Percentiles rank a stretch among this genome's conserved stretches.
Conservation (phyloP, 345 rosid genomes). For the Camelina laxa region DNA sequence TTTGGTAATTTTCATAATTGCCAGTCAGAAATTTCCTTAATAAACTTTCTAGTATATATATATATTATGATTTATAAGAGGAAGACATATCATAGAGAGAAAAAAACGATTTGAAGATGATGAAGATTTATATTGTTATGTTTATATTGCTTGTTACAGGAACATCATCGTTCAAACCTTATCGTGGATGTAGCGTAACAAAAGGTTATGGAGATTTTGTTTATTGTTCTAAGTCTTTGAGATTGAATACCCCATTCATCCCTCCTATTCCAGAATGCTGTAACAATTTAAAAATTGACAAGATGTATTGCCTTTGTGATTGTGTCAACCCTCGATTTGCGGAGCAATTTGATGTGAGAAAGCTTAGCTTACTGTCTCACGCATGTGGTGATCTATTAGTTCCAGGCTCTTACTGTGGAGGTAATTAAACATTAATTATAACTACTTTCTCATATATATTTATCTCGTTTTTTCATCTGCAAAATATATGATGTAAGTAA, state of each 20-base stretch:
- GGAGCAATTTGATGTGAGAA: neutral
- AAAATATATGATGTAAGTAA: no score
- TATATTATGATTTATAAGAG: no score
- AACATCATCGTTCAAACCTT: neutral
- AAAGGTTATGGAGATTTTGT: neutral
- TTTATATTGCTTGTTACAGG: neutral
- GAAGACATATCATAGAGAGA: no score
- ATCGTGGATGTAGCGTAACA: neutral
- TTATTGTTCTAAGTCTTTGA: neutral
- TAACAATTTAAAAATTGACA: neutral
- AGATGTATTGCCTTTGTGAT: neutral
- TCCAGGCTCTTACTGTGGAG: constrained; percentile 1
- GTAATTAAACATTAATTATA: neutral
- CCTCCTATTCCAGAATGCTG: neutral
- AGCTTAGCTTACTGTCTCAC: neutral
- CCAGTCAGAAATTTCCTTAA: no score
- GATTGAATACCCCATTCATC: neutral
- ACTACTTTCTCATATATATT: no score
- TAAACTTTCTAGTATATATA: no score
- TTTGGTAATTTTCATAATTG: no score
- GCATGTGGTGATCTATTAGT: constrained; percentile 11
- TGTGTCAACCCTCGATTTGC: neutral
- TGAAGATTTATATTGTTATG: no score
- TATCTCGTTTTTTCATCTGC: no score
- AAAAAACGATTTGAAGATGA: no score